Evolutionary conservation across 2,329 filamentous ascomycete genomes (phyloP).

Genomic region (Amesomyces nigricolor): DNA sequence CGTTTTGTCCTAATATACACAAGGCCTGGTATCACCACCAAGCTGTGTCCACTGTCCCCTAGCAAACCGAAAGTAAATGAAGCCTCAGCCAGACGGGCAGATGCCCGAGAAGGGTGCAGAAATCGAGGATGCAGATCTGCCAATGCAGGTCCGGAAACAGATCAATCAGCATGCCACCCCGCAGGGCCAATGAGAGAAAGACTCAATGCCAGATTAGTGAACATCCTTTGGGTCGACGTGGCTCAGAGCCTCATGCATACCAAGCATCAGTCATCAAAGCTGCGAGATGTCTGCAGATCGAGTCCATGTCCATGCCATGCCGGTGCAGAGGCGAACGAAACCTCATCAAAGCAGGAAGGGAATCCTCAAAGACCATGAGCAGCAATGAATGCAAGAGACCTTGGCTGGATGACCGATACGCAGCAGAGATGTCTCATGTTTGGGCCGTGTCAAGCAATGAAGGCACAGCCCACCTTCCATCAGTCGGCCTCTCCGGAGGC

Average conservation of each 20-base stretch:
- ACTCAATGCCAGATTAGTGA: neutral
- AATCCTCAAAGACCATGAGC: neutral
- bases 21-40: neutral
- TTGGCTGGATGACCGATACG: no score
- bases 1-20: slow-evolving; percentile 3
- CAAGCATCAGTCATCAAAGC: neutral
- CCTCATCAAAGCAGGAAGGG: neutral
- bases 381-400: neutral
- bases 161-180: neutral
- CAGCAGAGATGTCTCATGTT: neutral
- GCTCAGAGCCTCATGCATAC: slow-evolving; percentile 5
- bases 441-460: slow-evolving; percentile 8
- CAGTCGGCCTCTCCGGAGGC: neutral
- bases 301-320: neutral
- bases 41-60: neutral
- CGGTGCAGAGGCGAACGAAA: neutral
- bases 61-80: neutral
- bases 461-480: slow-evolving; percentile 13
- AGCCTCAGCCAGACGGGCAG: neutral
- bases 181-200: neutral
- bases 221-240: neutral
- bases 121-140: neutral
- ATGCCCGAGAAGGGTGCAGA: neutral
- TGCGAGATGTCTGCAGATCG: neutral
- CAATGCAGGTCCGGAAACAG: neutral